Conservation (phyloP, 805 yeast species). For the Scheffersomyces lignosus region DNA sequence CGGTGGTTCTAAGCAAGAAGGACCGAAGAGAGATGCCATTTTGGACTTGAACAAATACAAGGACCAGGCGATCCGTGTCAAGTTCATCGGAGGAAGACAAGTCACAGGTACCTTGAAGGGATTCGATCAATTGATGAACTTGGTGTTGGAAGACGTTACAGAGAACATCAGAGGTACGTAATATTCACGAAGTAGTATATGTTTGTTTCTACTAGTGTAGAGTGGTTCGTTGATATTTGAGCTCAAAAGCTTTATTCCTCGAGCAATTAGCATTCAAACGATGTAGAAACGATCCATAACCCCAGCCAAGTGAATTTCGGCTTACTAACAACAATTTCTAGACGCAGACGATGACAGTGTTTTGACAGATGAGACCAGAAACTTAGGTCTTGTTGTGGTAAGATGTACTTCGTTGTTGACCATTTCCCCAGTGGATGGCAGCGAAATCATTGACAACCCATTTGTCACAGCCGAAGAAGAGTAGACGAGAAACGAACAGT, state of each 20-base stretch:
- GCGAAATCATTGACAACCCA: conserved; percentile 70
- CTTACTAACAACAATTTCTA: conserved; percentile 17
- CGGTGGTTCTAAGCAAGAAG: conserved; percentile 42
- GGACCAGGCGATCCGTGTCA: conserved; percentile 71
- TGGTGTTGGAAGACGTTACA: conserved; percentile 67
- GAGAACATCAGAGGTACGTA: conserved; percentile 62
- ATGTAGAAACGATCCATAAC: too few relatives aligned
- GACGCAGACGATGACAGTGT: conserved; percentile 64
- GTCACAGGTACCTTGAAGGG: conserved; percentile 83
- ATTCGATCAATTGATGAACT: conserved; percentile 75
- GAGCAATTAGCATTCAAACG: too few relatives aligned
- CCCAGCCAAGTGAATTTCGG: too few relatives aligned
- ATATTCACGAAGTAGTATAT: conserved; percentile 1
- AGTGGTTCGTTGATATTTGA: background rate
- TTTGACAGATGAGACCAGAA: conserved; percentile 58
- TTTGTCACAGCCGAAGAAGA: conserved; percentile 35
- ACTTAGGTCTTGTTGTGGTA: conserved; percentile 75
- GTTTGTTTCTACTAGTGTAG: conserved; percentile 1
- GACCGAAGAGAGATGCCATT: conserved; percentile 91
- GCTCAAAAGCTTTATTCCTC: too few relatives aligned
- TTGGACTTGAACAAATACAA: conserved; percentile 75
- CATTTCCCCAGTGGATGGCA: conserved; percentile 72
- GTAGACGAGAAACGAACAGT: conserved; percentile 10
- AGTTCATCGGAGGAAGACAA: conserved; percentile 83
- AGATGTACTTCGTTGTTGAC: conserved; percentile 81